Base-by-base conservation (phyloP, 2,329 filamentous ascomycete species). In the Mariannaea sp. region DNA sequence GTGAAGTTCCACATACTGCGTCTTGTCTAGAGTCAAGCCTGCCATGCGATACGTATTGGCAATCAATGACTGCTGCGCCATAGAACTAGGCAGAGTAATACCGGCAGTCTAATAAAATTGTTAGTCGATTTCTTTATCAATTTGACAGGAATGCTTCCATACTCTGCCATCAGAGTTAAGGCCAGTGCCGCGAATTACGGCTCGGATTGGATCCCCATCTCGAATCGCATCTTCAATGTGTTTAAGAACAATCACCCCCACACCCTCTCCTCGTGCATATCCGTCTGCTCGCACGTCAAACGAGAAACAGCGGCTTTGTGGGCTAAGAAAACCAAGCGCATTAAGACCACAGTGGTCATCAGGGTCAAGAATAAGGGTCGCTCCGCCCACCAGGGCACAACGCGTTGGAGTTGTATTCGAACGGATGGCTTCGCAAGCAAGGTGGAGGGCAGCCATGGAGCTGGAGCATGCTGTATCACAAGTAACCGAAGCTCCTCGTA, bases 391-490 rank as follows among this genome's bases (percentile, higher is more conserved):
- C n/a, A 44, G 10, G 17, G 29, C 41, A n/a, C n/a, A n/a, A n/a
- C n/a, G n/a, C 6, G 22, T 16, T 5, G 20, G 5, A 9, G 16
- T 27, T 7, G 33, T 29, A 17, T 17, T 29, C 3, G 16, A 22
- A 13, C 41, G 41, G 7, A 44, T 6, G 24, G n/a, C n/a, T 17
- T 24, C 8, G 9, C 16, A n/a, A 12, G 77, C 78, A 46, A 74
- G 64, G 49, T 81, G 77, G 16, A 80, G 64, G 10, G 77, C 76
- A 19, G 77, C 72, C 56, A 80, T 65, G 57, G 73, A 76, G 4
- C 75, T 76, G 1, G 77, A 80, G 57, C 78, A 81, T 10, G 76
- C 78, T 3, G 78, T 80, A 54, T 80, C 76, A 3, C 75, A 70
- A 1, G 77, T 80, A 54, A 80, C 73, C 52, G 75, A 79, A 0